phyloP scores from a whole-genome alignment of 805 yeast genomes.

The Hanseniaspora lindneri region DNA sequence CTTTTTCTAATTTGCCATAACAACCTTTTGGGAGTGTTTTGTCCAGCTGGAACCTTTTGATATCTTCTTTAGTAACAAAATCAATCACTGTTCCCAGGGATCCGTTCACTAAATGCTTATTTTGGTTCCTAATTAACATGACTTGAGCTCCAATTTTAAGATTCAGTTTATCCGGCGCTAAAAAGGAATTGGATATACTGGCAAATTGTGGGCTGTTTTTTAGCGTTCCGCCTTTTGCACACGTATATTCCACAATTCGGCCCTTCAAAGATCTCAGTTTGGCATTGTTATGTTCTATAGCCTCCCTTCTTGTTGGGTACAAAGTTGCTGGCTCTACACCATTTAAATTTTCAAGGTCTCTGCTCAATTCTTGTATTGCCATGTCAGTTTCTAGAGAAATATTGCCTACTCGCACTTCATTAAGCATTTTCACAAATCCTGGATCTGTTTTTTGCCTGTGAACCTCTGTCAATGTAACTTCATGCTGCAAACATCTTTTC shows the following conservation, averaged over 20 bases:
- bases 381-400: slow-evolving; percentile 40
- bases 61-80: slow-evolving; percentile 34
- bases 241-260: slow-evolving; percentile 32
- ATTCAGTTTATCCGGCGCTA: slow-evolving; percentile 40
- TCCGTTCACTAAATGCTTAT: slow-evolving; percentile 65
- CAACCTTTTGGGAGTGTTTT: too few species aligned
- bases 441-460: slow-evolving; percentile 70
- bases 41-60: not conserved
- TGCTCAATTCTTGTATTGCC: slow-evolving; percentile 40
- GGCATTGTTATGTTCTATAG: too few species aligned
- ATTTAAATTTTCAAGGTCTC: slow-evolving; percentile 41
- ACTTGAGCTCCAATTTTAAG: slow-evolving; percentile 69
- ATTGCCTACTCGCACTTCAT: slow-evolving; percentile 56
- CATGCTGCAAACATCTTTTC: slow-evolving; percentile 44
- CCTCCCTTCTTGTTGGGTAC: slow-evolving; percentile 65
- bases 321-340: slow-evolving; percentile 65
- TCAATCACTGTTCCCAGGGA: slow-evolving; percentile 59
- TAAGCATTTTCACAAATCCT: slow-evolving; percentile 58
- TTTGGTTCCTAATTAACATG: slow-evolving; percentile 60
- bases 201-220: slow-evolving; percentile 25
- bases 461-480: slow-evolving; percentile 50
- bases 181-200: slow-evolving; percentile 38
- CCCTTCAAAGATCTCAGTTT: slow-evolving; percentile 42
- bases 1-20: too few species aligned
- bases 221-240: slow-evolving; percentile 45